Base-by-base conservation (phyloP, 208 protist genomes). In the Kentomonas sorsogonicus region DNA sequence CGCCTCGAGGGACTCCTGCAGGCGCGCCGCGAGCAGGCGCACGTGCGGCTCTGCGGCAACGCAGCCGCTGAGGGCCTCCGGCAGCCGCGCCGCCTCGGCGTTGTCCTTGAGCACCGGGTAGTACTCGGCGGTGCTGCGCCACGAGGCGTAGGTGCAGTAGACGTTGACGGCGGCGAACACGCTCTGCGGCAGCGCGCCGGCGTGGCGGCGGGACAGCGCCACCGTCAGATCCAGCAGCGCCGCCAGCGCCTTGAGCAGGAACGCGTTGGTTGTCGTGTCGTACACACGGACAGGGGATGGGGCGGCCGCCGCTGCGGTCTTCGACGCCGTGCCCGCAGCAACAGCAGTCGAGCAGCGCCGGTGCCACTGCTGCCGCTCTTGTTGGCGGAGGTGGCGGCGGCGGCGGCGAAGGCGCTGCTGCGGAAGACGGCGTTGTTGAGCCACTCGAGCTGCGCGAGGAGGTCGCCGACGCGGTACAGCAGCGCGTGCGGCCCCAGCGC, bases 401-500 rank as follows among this genome's bases (percentile, higher is more conserved):
- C 66, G n/a, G 62, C 53, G 22, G 36, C 26, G 16, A 79, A 79
- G 13, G 67, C 66, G 15, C 71, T 75, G 43, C 74, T 69, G 34
- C 63, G 66, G 48, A 83, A 68, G 16, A 51, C 48, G 10, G 72
- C 63, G 26, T 55, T 74, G 72, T 93, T 93, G 18, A 93, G 67
- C 16, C 79, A 59, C 60, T 86, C 79, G 18, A 93, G 30, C 61
- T 87, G 70, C 11, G 73, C 72, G 11, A 83, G 55, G 25, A 80
- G 67, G 9, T 82, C 74, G 38, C 57, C 61, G 5, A 86, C 70
- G 20, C 71, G 68, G 59, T 63, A 64, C 40, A 88, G 58, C 31
- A 84, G 61, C 9, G 72, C 69, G 53, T 89, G 83, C 27, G 74
- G 77, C 5, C 77, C 76, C 16, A 93, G 72, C 10, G 79, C 83